Evolutionary conservation across 1,284 basidiomycete genomes (phyloP), one percentile per base, ranked within the genome.

Genomic region (Naganishia sp.): DNA sequence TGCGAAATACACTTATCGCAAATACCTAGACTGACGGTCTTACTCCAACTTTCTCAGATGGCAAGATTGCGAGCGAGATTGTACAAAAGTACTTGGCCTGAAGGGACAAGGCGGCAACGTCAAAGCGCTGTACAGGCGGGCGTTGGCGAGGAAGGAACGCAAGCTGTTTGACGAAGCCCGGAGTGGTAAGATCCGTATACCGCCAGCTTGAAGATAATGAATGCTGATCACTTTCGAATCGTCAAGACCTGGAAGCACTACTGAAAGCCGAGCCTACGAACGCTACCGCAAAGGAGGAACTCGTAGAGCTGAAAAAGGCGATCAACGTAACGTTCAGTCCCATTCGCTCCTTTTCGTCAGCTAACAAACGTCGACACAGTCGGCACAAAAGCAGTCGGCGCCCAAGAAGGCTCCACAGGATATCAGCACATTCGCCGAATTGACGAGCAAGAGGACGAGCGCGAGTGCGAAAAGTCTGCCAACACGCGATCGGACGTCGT

Each of bases 121-220:
- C 46, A 81, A 81, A 63, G 77, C 78, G n/a, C 70, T 72, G 15
- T 81, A 75, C 55, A 62, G 79, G 21, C 56, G 78, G 56, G 76
- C 74, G 0, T 35, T 78, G 25, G 77, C 77, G 9, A 63, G 74
- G 23, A 75, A 76, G 43, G 76, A 72, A 6, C 56, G 76, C 41
- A 69, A 67, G 2, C 52, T 72, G 21, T 65, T 68, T 9, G 52
- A 66, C 15, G 74, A 67, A 6, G 78, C 78, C 9, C 61, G 71
- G 28, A 10, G 64, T 53, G 76, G 76, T 76, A 39, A 56, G 68
- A 51, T 35, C 13, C 13, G 35, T 9, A 39, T 39, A 10, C 35
- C 7, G 13, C 35, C 35, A 13, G 7, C 13, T 13, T 10, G 10
- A 39, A 9, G 7, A 9, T 2, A 2, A 39, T 39, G 2, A 9